Percentiles rank a stretch among this genome's conserved stretches.
phyloP scores from a whole-genome alignment of 768 basidiomycete species.

The Boletus rex-veris region DNA sequence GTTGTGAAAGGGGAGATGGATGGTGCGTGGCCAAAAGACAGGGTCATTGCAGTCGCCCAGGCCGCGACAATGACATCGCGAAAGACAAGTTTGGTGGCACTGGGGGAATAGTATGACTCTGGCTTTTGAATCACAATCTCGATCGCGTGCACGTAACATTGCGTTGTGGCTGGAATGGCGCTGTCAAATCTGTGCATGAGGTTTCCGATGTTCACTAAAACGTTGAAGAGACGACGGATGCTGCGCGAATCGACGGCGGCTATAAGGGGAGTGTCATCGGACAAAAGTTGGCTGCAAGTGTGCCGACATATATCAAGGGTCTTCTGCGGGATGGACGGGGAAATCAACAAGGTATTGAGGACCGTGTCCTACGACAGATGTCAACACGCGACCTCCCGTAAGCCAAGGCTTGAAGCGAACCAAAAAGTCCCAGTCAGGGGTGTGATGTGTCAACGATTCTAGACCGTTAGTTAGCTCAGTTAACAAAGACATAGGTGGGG shows the following conservation, averaged over 20 bases:
- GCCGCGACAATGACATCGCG: constrained; percentile 39
- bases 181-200: constrained; percentile 30
- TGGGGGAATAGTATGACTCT: constrained; percentile 11
- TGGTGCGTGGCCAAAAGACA: constrained; percentile 25
- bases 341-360: constrained; percentile 23
- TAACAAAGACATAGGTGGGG: constrained; percentile 23
- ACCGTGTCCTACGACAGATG: constrained; percentile 21
- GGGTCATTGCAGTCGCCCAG: constrained; percentile 35
- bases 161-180: constrained; percentile 28
- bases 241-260: constrained; percentile 28
- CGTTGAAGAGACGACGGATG: constrained; percentile 43
- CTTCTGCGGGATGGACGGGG: constrained; percentile 30
- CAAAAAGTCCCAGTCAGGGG: constrained; percentile 33
- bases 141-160: constrained; percentile 41
- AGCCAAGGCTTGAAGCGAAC: constrained; percentile 15
- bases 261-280: constrained; percentile 23
- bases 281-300: constrained; percentile 33
- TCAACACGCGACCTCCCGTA: constrained; percentile 7
- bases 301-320: constrained; percentile 29
- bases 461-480: constrained; percentile 25
- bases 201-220: constrained; percentile 41
- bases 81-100: constrained; percentile 26
- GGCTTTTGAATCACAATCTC: constrained; percentile 40
- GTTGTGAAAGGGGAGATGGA: constrained; percentile 21
- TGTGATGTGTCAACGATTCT: constrained; percentile 19